A percentile compares a stretch with the other conserved stretches of the same genome.
phyloP scores from a whole-genome alignment of 306 rosid species.

The Quercus variabilis region DNA sequence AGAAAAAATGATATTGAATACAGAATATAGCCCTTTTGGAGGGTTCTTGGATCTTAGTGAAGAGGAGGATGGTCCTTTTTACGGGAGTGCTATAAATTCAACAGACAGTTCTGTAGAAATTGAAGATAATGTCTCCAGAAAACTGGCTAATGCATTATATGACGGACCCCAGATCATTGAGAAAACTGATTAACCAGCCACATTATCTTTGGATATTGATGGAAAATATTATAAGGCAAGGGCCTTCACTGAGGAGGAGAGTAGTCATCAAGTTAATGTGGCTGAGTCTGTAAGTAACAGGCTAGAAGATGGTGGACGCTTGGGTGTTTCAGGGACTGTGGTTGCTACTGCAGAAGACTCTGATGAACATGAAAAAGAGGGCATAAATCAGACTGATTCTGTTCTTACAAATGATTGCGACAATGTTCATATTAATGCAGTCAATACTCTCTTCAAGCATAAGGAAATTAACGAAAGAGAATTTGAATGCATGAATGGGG shows the following conservation, averaged over 20 bases:
- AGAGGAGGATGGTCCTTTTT: constrained; percentile 10
- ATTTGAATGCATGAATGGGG: no score
- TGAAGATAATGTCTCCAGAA: constrained; percentile 21
- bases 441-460: not conserved
- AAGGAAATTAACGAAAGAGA: not conserved
- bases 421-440: not conserved
- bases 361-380: not conserved
- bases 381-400: not conserved
- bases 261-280: not conserved
- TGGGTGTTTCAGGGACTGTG: not conserved
- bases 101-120: not conserved
- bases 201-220: constrained; percentile 1
- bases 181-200: constrained; percentile 13
- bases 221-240: not conserved
- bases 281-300: not conserved
- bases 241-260: constrained; percentile 3
- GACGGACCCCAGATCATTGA: constrained; percentile 12
- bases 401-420: not conserved
- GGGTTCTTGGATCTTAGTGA: constrained; percentile 1
- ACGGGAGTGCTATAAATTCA: not conserved
- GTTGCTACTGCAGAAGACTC: constrained; percentile 1
- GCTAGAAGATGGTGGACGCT: not conserved
- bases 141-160: constrained; percentile 2
- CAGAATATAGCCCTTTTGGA: constrained; percentile 20
- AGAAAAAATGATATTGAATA: constrained; percentile 19